A percentile compares a stretch with the other conserved stretches of the same genome.
Evolutionary conservation across 345 rosid species (phyloP).

Genomic region (Pistacia integerrima): DNA sequence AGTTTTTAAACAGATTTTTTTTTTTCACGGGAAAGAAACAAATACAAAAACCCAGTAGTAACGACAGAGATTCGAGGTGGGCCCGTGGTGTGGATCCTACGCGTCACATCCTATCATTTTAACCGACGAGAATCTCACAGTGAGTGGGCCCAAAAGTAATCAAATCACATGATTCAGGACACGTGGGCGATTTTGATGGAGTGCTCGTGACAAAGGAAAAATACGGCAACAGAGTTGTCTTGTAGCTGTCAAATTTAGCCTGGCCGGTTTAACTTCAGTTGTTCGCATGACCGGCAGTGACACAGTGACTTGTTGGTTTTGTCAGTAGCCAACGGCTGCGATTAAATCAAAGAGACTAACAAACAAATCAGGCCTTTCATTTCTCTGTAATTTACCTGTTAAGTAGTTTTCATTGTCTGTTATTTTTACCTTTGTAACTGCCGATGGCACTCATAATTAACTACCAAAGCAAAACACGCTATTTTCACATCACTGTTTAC

Average conservation of each 20-base stretch:
- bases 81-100: conserved; percentile 21
- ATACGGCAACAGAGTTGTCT: neutral
- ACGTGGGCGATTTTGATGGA: conserved; percentile 10
- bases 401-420: too few relatives aligned
- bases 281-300: neutral
- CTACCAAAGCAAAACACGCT: too few relatives aligned
- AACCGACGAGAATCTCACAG: conserved; percentile 25
- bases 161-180: neutral
- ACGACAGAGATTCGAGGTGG: conserved; percentile 50
- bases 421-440: too few relatives aligned
- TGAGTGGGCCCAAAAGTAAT: neutral
- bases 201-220: neutral
- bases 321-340: conserved; percentile 18
- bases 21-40: neutral
- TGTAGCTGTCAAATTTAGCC: conserved; percentile 31
- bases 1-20: too few relatives aligned
- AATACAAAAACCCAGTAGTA: conserved; percentile 11
- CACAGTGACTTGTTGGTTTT: conserved; percentile 15
- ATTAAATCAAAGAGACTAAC: conserved; percentile 18
- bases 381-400: neutral
- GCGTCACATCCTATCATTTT: conserved; percentile 23
- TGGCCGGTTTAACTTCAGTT: conserved; percentile 3
- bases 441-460: too few relatives aligned
- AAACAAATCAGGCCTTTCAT: conserved; percentile 9
- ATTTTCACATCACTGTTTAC: too few relatives aligned